These are phyloP conservation scores for Endocalyx cinctus DNA, from an alignment of 2,329 filamentous ascomycete species.

Conservation along the genomic window DNA sequence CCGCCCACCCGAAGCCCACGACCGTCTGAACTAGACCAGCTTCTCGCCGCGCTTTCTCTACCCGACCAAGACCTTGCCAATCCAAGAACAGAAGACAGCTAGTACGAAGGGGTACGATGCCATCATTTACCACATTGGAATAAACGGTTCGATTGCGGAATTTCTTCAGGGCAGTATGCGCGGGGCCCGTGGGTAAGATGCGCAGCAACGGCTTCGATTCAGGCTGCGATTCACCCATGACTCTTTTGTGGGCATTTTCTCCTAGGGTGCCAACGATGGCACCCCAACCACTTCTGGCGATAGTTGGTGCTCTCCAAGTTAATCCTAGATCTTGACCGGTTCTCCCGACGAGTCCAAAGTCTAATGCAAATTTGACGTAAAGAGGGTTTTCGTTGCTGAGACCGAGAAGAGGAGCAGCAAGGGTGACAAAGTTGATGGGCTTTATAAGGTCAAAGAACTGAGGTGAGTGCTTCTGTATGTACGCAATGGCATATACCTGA, in stretches of 20 bases:
- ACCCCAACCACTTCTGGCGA: conserved; percentile 82
- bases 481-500: conserved; percentile 91
- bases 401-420: conserved; percentile 84
- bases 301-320: conserved; percentile 86
- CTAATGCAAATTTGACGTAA: conserved; percentile 94
- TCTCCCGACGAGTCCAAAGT: conserved; percentile 92
- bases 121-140: conserved; percentile 96
- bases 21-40: conserved; percentile 90
- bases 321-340: conserved; percentile 93
- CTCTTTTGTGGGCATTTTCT: conserved; percentile 57
- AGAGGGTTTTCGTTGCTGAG: conserved; percentile 96
- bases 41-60: conserved; percentile 89
- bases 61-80: conserved; percentile 88
- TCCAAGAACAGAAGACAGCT: conserved; percentile 96
- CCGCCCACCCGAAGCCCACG: conserved; percentile 90
- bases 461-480: conserved; percentile 94
- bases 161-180: conserved; percentile 78
- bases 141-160: conserved; percentile 91
- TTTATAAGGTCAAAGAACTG: conserved; percentile 81
- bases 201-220: conserved; percentile 84
- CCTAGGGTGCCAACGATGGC: conserved; percentile 80
- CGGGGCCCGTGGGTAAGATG: conserved; percentile 86
- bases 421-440: conserved; percentile 83
- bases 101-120: conserved; percentile 89
- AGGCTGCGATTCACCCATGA: conserved; percentile 60